These are phyloP conservation scores for Chrysosphaeria jannelii DNA, from an alignment of 2,329 filamentous ascomycete species.

Conservation along the genomic window DNA sequence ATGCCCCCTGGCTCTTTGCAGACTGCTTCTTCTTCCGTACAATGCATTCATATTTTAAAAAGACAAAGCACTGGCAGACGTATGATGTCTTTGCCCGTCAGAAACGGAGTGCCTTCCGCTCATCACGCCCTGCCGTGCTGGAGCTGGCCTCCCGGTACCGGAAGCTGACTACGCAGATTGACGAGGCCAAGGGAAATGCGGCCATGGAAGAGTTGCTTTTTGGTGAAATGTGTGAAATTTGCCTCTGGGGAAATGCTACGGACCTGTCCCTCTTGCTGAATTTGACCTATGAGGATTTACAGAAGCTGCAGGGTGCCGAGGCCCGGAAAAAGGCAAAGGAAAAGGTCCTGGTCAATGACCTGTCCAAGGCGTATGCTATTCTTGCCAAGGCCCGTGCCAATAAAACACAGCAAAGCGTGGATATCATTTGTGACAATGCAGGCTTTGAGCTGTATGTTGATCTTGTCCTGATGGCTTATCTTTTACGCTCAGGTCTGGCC, in stretches of 20 bases:
- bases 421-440: constrained; percentile 89
- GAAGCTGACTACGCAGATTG: constrained; percentile 35
- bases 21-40: constrained; percentile 93
- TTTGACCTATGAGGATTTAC: constrained; percentile 81
- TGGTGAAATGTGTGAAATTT: constrained; percentile 83
- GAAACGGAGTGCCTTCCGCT: constrained; percentile 77
- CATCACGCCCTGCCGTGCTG: constrained; percentile 41
- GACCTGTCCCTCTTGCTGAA: constrained; percentile 76
- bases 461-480: constrained; percentile 67
- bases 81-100: constrained; percentile 79
- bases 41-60: constrained; percentile 46
- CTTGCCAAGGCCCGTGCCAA: constrained; percentile 4
- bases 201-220: constrained; percentile 55
- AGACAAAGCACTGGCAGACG: constrained; percentile 54
- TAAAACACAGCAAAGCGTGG: constrained; percentile 36
- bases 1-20: constrained; percentile 61
- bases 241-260: constrained; percentile 89
- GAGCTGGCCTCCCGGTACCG: constrained; percentile 13
- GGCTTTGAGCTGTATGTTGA: constrained; percentile 96
- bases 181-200: constrained; percentile 21
- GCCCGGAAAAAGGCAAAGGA: constrained; percentile 65
- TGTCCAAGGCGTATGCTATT: constrained; percentile 13
- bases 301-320: constrained; percentile 74
- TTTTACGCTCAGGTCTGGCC: constrained; percentile 58
- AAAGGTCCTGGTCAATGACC: constrained; percentile 77